Evolutionary conservation across 1,284 basidiomycete species (phyloP).

Genomic region (Cutaneotrichosporon mucoides): DNA sequence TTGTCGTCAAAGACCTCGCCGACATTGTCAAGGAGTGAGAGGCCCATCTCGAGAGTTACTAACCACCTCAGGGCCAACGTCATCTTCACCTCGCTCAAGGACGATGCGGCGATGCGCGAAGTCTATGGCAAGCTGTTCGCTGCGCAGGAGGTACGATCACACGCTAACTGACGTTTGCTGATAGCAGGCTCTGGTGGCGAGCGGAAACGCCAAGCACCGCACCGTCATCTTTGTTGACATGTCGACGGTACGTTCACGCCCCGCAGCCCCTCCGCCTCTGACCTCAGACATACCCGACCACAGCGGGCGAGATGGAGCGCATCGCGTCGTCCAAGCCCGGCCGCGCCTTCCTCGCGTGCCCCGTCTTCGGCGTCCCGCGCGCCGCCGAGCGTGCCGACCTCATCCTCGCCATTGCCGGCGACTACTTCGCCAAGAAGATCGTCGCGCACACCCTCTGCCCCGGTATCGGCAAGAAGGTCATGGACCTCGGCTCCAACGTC

Average conservation of each 20-base stretch:
- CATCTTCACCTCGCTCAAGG: slow-evolving; percentile 69
- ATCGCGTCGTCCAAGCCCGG: slow-evolving; percentile 61
- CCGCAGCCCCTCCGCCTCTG: not conserved
- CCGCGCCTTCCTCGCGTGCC: slow-evolving; percentile 67
- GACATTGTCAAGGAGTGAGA: slow-evolving; percentile 45
- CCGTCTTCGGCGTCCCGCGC: slow-evolving; percentile 67
- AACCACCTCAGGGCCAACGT: slow-evolving; percentile 62
- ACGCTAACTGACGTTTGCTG: too few species aligned
- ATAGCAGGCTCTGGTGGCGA: too few species aligned
- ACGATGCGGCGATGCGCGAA: slow-evolving; percentile 66
- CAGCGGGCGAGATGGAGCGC: slow-evolving; percentile 71
- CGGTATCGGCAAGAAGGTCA: slow-evolving; percentile 66
- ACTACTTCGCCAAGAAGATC: slow-evolving; percentile 77
- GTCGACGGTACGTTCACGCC: slow-evolving; percentile 58
- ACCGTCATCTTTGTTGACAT: slow-evolving; percentile 74
- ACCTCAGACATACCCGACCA: slow-evolving; percentile 61
- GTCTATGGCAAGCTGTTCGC: slow-evolving; percentile 64
- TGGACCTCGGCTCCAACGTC: slow-evolving; percentile 52
- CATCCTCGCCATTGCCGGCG: slow-evolving; percentile 73
- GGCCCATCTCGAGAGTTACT: not conserved
- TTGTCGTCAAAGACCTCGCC: slow-evolving; percentile 34
- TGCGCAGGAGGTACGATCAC: slow-evolving; percentile 50
- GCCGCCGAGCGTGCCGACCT: slow-evolving; percentile 67
- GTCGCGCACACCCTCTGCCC: slow-evolving; percentile 67
- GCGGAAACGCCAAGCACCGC: not conserved